These are phyloP conservation scores for Rhodotorula sp. DNA, from an alignment of 1,284 basidiomycete genomes.

Conservation along the genomic window DNA sequence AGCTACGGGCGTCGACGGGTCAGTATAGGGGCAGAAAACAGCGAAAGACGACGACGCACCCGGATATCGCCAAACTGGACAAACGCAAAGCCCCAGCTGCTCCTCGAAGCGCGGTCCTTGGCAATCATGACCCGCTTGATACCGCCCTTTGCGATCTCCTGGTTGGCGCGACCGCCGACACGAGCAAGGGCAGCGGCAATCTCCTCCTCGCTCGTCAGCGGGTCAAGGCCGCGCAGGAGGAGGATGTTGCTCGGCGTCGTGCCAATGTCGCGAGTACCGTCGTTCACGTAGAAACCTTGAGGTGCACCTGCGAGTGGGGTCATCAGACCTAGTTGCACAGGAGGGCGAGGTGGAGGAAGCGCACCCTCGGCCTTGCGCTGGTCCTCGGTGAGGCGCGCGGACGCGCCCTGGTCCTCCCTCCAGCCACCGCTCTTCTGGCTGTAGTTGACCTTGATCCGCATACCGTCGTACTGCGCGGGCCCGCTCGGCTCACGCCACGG, in stretches of 20 bases:
- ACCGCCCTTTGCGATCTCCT: constrained; percentile 70
- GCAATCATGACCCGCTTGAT: constrained; percentile 82
- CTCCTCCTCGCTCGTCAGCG: constrained; percentile 67
- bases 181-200: constrained; percentile 53
- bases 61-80: constrained; percentile 77
- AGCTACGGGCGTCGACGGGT: constrained; percentile 16
- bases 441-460: constrained; percentile 45
- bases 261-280: constrained; percentile 91
- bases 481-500: constrained; percentile 38
- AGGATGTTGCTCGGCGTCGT: constrained; percentile 67
- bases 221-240: constrained; percentile 82
- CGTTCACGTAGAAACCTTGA: constrained; percentile 60
- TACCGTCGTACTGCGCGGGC: constrained; percentile 32
- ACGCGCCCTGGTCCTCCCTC: constrained; percentile 54
- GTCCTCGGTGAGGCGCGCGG: constrained; percentile 35
- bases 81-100: constrained; percentile 88
- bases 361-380: constrained; percentile 23
- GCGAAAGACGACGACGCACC: not conserved
- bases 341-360: constrained; percentile 43
- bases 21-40: constrained; percentile 9
- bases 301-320: constrained; percentile 59
- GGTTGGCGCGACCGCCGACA: constrained; percentile 60
- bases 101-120: constrained; percentile 77
- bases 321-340: constrained; percentile 11
- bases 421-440: constrained; percentile 54